A percentile compares a stretch with the other conserved stretches of the same genome.
These are phyloP conservation scores for Ophiosphaerella herpotricha DNA, from an alignment of 2,329 filamentous ascomycete genomes.

Conservation along the genomic window DNA sequence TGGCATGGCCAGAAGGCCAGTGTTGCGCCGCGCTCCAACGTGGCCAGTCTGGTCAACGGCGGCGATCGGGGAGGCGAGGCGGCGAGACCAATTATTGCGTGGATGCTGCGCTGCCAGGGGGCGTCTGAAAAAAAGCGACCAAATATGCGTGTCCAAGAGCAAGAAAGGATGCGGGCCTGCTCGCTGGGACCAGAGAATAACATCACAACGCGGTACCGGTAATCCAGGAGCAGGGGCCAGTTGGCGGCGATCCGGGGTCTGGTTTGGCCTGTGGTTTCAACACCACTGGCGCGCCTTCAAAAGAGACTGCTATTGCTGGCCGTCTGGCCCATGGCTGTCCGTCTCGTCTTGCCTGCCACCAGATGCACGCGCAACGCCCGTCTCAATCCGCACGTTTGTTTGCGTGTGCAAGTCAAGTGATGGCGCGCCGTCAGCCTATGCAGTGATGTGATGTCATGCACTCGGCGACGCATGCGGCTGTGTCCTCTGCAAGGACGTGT, in stretches of 20 bases:
- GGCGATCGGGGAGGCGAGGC: conserved; percentile 4
- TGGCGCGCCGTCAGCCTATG: conserved; percentile 14
- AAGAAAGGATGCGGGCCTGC: neutral
- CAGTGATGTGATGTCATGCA: conserved; percentile 23
- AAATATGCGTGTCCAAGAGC: neutral
- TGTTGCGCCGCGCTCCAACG: conserved; percentile 37
- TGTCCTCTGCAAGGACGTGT: neutral
- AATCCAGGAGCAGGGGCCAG: conserved; percentile 18
- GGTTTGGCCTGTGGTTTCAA: conserved; percentile 9
- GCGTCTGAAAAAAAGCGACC: neutral
- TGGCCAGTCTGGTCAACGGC: conserved; percentile 30
- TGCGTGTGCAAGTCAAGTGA: conserved; percentile 11
- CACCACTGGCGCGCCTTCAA: neutral
- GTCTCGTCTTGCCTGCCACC: too few species aligned
- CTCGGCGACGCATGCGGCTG: neutral
- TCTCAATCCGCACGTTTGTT: too few species aligned
- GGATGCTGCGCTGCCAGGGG: conserved; percentile 11
- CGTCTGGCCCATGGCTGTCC: too few species aligned
- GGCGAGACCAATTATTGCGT: conserved; percentile 27
- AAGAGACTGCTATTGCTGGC: neutral
- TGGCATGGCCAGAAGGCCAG: conserved; percentile 54
- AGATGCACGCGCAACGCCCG: too few species aligned
- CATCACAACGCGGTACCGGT: conserved; percentile 25
- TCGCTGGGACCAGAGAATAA: too few species aligned
- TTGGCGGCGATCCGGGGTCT: conserved; percentile 16